Evolutionary conservation across 202 grass and related monocot genomes (phyloP).

Genomic region (Panicum hallii): DNA sequence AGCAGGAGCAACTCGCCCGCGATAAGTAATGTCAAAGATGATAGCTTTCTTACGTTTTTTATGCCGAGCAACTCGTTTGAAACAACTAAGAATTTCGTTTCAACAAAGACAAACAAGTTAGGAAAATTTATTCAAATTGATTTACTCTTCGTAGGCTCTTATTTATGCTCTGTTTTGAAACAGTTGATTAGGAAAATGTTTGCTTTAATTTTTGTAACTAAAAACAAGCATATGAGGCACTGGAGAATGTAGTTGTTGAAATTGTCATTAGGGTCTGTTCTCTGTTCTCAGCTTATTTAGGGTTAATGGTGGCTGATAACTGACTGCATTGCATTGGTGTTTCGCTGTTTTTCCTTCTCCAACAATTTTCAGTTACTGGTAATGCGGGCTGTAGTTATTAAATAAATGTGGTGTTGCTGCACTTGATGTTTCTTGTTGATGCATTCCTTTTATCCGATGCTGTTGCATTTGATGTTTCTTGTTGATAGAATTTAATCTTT

Average conservation of each 20-base stretch:
- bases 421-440: slow-evolving; percentile 23
- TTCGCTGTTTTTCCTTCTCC: slow-evolving; percentile 2
- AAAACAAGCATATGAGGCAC: background rate
- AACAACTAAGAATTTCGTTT: background rate
- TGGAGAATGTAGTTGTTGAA: slow-evolving; percentile 9
- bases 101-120: background rate
- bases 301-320: background rate
- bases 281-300: background rate
- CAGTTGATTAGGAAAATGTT: background rate
- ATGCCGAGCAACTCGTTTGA: slow-evolving; percentile 5
- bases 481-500: background rate
- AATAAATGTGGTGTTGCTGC: background rate
- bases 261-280: background rate
- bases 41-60: background rate
- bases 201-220: background rate
- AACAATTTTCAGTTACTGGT: background rate
- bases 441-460: background rate
- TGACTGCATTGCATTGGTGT: background rate
- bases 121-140: background rate
- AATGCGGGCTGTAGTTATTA: background rate
- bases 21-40: slow-evolving; percentile 59
- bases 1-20: slow-evolving; percentile 62
- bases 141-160: background rate
- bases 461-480: background rate
- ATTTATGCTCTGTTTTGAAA: slow-evolving; percentile 1